Evolutionary conservation across 2,329 filamentous ascomycete species (phyloP).

Genomic region (Aspergillus nomiae): DNA sequence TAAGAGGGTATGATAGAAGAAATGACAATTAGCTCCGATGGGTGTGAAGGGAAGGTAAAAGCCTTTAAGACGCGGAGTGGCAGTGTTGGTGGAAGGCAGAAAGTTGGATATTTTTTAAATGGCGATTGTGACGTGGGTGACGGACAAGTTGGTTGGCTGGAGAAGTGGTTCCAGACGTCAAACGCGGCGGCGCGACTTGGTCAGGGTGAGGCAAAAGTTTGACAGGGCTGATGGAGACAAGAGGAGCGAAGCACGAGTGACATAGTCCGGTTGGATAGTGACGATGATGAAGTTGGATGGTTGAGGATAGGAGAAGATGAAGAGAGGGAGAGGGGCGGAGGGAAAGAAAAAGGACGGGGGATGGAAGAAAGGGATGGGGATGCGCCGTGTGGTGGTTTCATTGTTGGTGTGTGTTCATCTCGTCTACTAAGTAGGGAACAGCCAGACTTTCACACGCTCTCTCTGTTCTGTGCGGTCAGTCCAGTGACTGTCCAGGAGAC

Average conservation of each 20-base stretch:
- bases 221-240: conserved; percentile 26
- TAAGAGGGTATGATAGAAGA: neutral
- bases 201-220: conserved; percentile 37
- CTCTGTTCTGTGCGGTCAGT: conserved; percentile 21
- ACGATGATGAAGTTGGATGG: conserved; percentile 14
- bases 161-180: conserved; percentile 19
- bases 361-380: conserved; percentile 31
- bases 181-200: conserved; percentile 28
- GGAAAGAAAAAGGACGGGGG: conserved; percentile 26
- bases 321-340: conserved; percentile 16
- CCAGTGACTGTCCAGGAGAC: conserved; percentile 21
- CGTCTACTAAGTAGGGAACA: conserved; percentile 23
- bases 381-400: conserved; percentile 31
- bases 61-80: conserved; percentile 10
- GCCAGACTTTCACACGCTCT: conserved; percentile 21
- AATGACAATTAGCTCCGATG: conserved; percentile 1
- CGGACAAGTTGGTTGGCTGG: conserved; percentile 6
- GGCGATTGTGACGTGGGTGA: conserved; percentile 28
- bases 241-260: conserved; percentile 28
- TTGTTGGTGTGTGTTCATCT: conserved; percentile 33
- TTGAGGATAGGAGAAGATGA: conserved; percentile 17
- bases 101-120: conserved; percentile 6
- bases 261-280: conserved; percentile 30
- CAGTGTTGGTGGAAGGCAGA: conserved; percentile 9
- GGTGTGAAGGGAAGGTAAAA: conserved; percentile 5